Conservation (phyloP, 495 filamentous ascomycete genomes). For the Lepidopterella palustris region DNA sequence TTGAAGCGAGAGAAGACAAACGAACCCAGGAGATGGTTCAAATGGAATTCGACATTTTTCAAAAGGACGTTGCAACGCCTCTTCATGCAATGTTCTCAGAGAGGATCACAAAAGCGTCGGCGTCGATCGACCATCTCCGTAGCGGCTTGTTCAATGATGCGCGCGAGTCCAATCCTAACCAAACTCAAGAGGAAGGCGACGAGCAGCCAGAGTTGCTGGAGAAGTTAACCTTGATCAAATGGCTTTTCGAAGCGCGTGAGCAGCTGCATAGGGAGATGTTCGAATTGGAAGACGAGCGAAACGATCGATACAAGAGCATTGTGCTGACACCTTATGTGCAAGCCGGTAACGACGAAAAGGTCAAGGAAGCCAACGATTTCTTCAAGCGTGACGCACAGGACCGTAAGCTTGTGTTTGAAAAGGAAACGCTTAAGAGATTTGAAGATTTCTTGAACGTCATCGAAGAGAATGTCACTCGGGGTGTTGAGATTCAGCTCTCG, state of each 20-base stretch:
- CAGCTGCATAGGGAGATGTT: slow-evolving; percentile 75
- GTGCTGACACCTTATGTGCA: slow-evolving; percentile 75
- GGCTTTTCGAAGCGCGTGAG: slow-evolving; percentile 93
- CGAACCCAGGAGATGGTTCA: slow-evolving; percentile 58
- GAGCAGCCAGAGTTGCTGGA: slow-evolving; percentile 91
- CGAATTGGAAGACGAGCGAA: slow-evolving; percentile 73
- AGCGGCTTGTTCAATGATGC: slow-evolving; percentile 67
- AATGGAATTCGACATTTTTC: slow-evolving; percentile 68
- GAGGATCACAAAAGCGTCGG: slow-evolving; percentile 42
- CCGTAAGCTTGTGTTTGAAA: slow-evolving; percentile 57
- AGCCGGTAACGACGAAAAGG: slow-evolving; percentile 61
- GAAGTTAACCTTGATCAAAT: slow-evolving; percentile 89
- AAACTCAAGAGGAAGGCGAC: slow-evolving; percentile 88
- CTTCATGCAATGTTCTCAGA: slow-evolving; percentile 63
- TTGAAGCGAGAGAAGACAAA: slow-evolving; percentile 55
- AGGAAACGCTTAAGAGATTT: slow-evolving; percentile 60
- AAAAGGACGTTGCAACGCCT: slow-evolving; percentile 66
- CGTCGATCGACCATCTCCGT: slow-evolving; percentile 64
- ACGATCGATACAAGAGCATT: slow-evolving; percentile 75
- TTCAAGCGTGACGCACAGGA: slow-evolving; percentile 71
- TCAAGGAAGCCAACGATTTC: slow-evolving; percentile 68
- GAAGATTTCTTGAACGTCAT: slow-evolving; percentile 75
- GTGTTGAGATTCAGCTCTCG: slow-evolving; percentile 81
- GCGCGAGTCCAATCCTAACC: slow-evolving; percentile 64
- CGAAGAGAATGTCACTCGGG: slow-evolving; percentile 76